Percentiles rank a stretch among this genome's conserved stretches.
Conservation (phyloP, 371 early-diverging fungal genomes). For the Mortierella sp. region DNA sequence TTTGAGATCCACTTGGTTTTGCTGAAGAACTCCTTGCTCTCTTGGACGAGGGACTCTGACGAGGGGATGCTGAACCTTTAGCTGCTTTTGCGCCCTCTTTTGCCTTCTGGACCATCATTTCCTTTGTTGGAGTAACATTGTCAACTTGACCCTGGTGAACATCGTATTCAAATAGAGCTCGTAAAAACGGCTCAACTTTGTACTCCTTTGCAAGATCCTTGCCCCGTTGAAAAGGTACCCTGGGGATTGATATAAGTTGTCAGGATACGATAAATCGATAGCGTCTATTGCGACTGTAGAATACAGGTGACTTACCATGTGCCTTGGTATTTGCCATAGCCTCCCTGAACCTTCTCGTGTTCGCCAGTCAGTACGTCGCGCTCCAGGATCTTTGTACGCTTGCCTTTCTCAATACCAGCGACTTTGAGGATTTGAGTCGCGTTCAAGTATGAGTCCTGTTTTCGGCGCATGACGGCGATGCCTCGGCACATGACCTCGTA, state of each 20-base stretch:
- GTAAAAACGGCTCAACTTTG: conserved; percentile 69
- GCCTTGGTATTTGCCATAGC: conserved; percentile 98
- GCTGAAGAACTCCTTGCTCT: conserved; percentile 29
- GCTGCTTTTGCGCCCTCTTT: conserved; percentile 24
- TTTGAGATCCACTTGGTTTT: conserved; percentile 25
- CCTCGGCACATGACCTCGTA: conserved; percentile 87
- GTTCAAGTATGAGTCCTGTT: conserved; percentile 93
- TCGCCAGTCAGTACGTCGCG: conserved; percentile 85
- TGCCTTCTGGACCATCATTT: conserved; percentile 42
- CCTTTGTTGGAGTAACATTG: conserved; percentile 46
- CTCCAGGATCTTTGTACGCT: conserved; percentile 95
- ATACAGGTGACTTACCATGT: conserved; percentile 74
- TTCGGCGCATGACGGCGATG: conserved; percentile 92
- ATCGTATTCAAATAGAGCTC: conserved; percentile 77
- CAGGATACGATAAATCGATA: not conserved
- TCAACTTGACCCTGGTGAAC: conserved; percentile 55
- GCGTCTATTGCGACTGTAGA: not conserved
- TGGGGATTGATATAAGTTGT: conserved; percentile 26
- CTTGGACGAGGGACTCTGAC: conserved; percentile 33
- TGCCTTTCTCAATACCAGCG: conserved; percentile 93
- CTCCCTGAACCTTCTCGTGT: conserved; percentile 97
- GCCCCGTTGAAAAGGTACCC: conserved; percentile 88
- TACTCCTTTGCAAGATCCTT: conserved; percentile 80
- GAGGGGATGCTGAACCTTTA: conserved; percentile 28
- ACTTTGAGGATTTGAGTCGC: conserved; percentile 98